These are phyloP conservation scores for Rosa lucieae DNA, from an alignment of 306 rosid genomes.

Conservation along the genomic window DNA sequence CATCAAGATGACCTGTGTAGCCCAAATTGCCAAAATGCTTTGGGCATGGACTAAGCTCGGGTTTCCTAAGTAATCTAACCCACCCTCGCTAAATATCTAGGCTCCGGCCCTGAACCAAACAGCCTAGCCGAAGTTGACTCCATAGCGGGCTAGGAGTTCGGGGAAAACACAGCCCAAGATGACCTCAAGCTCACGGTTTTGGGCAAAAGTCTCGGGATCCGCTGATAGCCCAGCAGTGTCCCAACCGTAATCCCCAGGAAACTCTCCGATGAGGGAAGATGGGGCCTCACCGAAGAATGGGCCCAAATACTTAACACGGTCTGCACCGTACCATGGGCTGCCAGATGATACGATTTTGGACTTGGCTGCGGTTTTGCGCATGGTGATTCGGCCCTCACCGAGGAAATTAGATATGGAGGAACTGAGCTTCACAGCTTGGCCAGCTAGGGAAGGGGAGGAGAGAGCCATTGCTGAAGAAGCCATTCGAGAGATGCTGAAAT, in stretches of 20 bases:
- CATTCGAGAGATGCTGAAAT: background rate
- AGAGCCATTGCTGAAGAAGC: slow-evolving; percentile 1
- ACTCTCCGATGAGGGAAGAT: background rate
- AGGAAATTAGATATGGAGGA: background rate
- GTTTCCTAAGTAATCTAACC: background rate
- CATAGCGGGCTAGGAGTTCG: background rate
- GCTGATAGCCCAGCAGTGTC: slow-evolving; percentile 5
- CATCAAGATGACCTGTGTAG: background rate
- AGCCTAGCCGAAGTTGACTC: background rate
- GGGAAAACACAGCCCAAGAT: slow-evolving; percentile 5
- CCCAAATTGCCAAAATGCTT: background rate
- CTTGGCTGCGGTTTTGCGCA: slow-evolving; percentile 2
- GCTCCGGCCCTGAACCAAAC: background rate
- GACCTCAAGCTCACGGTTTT: slow-evolving; percentile 1
- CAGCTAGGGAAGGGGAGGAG: background rate
- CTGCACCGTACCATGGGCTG: background rate
- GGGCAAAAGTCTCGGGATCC: background rate
- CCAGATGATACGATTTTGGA: background rate
- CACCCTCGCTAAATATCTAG: background rate
- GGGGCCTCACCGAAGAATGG: background rate
- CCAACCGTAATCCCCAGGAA: background rate
- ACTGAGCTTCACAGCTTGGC: slow-evolving; percentile 3
- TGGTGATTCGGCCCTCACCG: background rate
- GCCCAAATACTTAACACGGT: background rate
- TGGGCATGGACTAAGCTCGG: background rate